These are phyloP conservation scores for Debaryomyces hansenii DNA, from an alignment of 805 yeast species.

Conservation along the genomic window DNA sequence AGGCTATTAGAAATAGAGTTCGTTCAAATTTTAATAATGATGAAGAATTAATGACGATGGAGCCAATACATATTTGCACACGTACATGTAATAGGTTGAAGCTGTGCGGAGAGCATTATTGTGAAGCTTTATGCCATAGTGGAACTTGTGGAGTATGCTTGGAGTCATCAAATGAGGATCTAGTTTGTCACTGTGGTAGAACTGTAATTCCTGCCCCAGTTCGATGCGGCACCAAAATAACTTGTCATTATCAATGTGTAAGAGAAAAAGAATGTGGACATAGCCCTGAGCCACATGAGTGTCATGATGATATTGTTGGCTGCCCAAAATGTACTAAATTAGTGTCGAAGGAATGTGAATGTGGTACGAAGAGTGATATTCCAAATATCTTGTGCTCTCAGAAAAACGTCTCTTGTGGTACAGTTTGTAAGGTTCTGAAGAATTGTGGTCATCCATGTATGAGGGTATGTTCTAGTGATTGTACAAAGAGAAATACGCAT, in stretches of 20 bases:
- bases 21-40: constrained; percentile 39
- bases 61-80: constrained; percentile 73
- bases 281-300: constrained; percentile 62
- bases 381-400: constrained; percentile 72
- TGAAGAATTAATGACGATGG: constrained; percentile 54
- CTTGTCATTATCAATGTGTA: constrained; percentile 65
- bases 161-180: constrained; percentile 77
- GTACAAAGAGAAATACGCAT: constrained; percentile 63
- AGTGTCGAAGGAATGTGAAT: constrained; percentile 58
- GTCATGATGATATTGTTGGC: constrained; percentile 62
- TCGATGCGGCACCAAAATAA: constrained; percentile 71
- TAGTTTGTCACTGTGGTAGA: constrained; percentile 77
- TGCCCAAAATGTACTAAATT: constrained; percentile 78
- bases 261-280: constrained; percentile 70
- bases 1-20: constrained; percentile 48
- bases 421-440: constrained; percentile 29
- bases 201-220: constrained; percentile 81
- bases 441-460: constrained; percentile 50
- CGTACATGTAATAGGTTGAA: constrained; percentile 61
- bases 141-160: constrained; percentile 82
- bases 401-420: constrained; percentile 62
- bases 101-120: constrained; percentile 62
- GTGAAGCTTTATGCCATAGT: constrained; percentile 70
- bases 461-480: constrained; percentile 56
- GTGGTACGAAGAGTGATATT: constrained; percentile 53